Evolutionary conservation across 805 yeast species (phyloP).

Genomic region (Huiozyma sinensis): DNA sequence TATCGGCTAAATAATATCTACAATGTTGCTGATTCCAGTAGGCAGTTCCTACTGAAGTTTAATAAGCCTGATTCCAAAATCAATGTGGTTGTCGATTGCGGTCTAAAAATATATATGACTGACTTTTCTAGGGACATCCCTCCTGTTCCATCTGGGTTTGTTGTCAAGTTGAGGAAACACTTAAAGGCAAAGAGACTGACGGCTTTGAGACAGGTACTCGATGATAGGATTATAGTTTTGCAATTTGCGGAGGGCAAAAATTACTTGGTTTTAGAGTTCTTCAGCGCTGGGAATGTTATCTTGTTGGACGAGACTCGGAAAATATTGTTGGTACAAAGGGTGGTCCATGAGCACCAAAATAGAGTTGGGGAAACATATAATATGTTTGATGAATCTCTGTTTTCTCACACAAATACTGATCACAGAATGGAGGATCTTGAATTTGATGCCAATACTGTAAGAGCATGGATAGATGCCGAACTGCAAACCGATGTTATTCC

Average conservation of each 20-base stretch:
- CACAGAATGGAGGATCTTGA: conserved; percentile 6
- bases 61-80: conserved; percentile 74
- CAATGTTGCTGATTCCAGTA: conserved; percentile 57
- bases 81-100: conserved; percentile 71
- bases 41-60: conserved; percentile 72
- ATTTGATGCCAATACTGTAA: conserved; percentile 13
- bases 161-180: conserved; percentile 76
- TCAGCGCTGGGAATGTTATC: conserved; percentile 88
- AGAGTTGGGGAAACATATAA: conserved; percentile 63
- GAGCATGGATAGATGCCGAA: conserved; percentile 19
- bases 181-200: conserved; percentile 71
- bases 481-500: conserved; percentile 7
- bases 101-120: conserved; percentile 69
- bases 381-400: conserved; percentile 45
- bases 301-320: conserved; percentile 58
- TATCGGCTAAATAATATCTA: conserved; percentile 78
- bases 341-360: conserved; percentile 63
- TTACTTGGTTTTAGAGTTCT: conserved; percentile 78
- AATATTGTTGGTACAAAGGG: conserved; percentile 65
- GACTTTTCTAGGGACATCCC: conserved; percentile 74
- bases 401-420: conserved; percentile 17
- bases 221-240: conserved; percentile 75
- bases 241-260: conserved; percentile 75
- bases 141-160: conserved; percentile 76
- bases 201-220: conserved; percentile 58